A percentile compares a stretch with the other conserved stretches of the same genome.
These are phyloP conservation scores for Lonicera japonica DNA, from an alignment of 129 eudicot species.

Conservation along the genomic window DNA sequence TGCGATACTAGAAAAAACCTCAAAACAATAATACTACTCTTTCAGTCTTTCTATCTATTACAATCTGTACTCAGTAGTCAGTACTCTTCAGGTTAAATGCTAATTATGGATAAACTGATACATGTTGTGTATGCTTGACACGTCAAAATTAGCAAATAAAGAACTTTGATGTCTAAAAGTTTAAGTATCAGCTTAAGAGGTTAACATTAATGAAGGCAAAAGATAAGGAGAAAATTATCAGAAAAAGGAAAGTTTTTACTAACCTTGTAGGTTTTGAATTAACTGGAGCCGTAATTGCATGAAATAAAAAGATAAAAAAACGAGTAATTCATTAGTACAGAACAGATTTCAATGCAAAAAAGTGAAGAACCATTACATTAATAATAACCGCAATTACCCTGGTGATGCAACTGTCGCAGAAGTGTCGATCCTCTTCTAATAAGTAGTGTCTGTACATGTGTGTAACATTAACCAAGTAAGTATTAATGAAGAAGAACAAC, in stretches of 20 bases:
- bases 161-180: background rate
- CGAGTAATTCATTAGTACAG: background rate
- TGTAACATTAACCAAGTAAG: conserved; percentile 6
- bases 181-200: background rate
- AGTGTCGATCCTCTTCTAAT: conserved; percentile 22
- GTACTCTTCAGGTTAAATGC: too few relatives aligned
- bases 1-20: background rate
- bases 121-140: background rate
- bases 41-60: background rate
- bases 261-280: conserved; percentile 34
- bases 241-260: conserved; percentile 8
- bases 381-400: conserved; percentile 19
- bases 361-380: background rate
- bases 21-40: background rate
- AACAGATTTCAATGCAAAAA: background rate
- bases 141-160: background rate
- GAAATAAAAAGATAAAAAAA: conserved; percentile 5
- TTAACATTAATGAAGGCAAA: background rate
- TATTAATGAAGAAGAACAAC: too few relatives aligned
- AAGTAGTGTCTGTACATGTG: conserved; percentile 23
- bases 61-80: too few relatives aligned
- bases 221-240: background rate
- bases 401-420: conserved; percentile 18
- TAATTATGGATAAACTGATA: background rate
- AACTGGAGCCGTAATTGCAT: conserved; percentile 24